Evolutionary conservation across 257 asterid genomes (phyloP).

Genomic region (Rehmannia glutinosa): DNA sequence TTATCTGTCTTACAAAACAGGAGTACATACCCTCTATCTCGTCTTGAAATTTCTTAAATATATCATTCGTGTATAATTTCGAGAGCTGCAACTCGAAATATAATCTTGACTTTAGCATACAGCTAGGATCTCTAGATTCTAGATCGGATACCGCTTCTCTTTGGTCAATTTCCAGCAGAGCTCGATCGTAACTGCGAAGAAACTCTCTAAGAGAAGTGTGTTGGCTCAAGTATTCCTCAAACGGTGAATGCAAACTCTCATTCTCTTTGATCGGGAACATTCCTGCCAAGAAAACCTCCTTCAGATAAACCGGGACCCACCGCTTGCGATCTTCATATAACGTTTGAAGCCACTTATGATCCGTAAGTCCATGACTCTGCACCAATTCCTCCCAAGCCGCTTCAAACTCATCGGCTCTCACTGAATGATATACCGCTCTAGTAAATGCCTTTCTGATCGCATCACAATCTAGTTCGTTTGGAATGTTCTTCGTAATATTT

Average conservation of each 20-base stretch:
- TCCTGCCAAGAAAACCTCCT: slow-evolving; percentile 44
- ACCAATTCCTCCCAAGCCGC: slow-evolving; percentile 49
- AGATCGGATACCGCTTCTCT: slow-evolving; percentile 39
- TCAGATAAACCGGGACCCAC: slow-evolving; percentile 60
- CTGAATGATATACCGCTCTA: slow-evolving; percentile 33
- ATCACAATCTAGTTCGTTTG: slow-evolving; percentile 29
- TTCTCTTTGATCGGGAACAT: slow-evolving; percentile 25
- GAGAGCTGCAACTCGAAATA: slow-evolving; percentile 48
- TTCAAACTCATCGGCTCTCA: slow-evolving; percentile 43
- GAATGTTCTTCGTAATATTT: slow-evolving; percentile 30
- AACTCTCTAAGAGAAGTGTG: slow-evolving; percentile 43
- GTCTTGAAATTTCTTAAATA: slow-evolving; percentile 38
- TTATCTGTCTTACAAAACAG: slow-evolving; percentile 31
- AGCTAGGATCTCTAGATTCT: slow-evolving; percentile 36
- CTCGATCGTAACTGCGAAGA: slow-evolving; percentile 32
- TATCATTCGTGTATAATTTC: slow-evolving; percentile 34
- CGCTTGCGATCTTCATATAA: slow-evolving; percentile 47
- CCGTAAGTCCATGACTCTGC: slow-evolving; percentile 24
- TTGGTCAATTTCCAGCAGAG: slow-evolving; percentile 33
- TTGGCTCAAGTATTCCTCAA: slow-evolving; percentile 34
- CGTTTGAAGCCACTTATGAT: slow-evolving; percentile 36
- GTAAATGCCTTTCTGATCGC: slow-evolving; percentile 22
- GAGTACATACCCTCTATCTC: slow-evolving; percentile 51
- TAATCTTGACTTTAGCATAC: slow-evolving; percentile 38
- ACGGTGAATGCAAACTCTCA: slow-evolving; percentile 33